Evolutionary conservation across 2,329 filamentous ascomycete species (phyloP).

Genomic region (Epichloe elymi): DNA sequence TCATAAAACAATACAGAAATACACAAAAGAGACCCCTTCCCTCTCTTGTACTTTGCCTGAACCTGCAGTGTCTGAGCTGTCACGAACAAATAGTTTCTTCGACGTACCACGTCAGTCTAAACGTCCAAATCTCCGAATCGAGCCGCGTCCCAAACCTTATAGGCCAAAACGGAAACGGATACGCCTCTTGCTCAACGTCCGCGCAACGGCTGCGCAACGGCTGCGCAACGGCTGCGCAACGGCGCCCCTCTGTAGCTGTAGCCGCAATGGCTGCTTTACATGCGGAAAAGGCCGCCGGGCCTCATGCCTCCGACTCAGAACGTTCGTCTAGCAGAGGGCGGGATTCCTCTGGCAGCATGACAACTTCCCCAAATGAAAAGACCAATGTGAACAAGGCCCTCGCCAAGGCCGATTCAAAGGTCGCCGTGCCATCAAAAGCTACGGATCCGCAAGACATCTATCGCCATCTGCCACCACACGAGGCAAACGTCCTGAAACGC

Average conservation of each 20-base stretch:
- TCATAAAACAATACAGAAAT: neutral
- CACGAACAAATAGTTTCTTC: neutral
- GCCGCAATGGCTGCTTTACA: conserved; percentile 3
- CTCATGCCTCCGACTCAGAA: conserved; percentile 1
- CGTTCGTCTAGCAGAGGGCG: conserved; percentile 2
- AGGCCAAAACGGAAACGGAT: neutral
- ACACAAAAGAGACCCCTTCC: no score
- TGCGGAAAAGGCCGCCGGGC: conserved; percentile 1
- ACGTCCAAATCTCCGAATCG: neutral
- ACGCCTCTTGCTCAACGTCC: neutral
- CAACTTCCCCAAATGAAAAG: conserved; percentile 1
- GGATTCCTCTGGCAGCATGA: conserved; percentile 4
- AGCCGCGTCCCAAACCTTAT: neutral
- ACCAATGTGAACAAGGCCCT: conserved; percentile 4
- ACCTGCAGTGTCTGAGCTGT: neutral
- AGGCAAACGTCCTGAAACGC: conserved; percentile 52
- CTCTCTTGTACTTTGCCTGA: neutral
- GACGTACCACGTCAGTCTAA: neutral
- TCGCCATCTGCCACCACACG: conserved; percentile 48
- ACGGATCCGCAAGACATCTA: conserved; percentile 39
- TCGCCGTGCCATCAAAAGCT: conserved; percentile 13
- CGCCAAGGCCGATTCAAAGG: conserved; percentile 8
- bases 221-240: neutral
- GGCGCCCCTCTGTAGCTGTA: neutral
- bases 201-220: neutral